Evolutionary conservation across 345 rosid species (phyloP).

Genomic region (Sapria himalayana): DNA sequence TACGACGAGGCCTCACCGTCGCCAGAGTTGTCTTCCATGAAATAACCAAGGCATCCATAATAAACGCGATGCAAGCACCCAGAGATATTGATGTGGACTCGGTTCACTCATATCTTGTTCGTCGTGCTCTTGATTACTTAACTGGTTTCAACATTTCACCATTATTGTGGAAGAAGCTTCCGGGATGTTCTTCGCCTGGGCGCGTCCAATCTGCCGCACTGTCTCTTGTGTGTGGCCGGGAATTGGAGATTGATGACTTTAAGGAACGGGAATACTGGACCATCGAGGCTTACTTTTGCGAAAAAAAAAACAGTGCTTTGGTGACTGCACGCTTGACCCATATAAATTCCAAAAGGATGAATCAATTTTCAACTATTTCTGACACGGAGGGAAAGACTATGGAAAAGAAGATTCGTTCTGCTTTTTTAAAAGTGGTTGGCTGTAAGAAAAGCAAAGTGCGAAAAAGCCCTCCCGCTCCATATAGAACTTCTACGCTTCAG

Average conservation of each 20-base stretch:
- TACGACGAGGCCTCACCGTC: conserved; percentile 40
- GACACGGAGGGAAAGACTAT: conserved; percentile 29
- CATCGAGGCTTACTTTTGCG: conserved; percentile 28
- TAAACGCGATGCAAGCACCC: conserved; percentile 57
- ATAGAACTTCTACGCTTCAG: conserved; percentile 93
- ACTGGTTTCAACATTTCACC: conserved; percentile 94
- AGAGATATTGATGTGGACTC: conserved; percentile 67
- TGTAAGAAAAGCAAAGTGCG: conserved; percentile 29
- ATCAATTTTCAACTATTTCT: conserved; percentile 56
- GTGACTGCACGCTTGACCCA: conserved; percentile 38
- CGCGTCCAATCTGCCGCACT: conserved; percentile 97
- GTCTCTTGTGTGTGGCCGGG: conserved; percentile 80
- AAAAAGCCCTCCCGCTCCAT: conserved; percentile 81
- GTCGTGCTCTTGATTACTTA: conserved; percentile 91
- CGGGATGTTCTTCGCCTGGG: conserved; percentile 96
- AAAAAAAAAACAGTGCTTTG: conserved; percentile 12
- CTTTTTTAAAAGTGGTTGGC: conserved; percentile 32
- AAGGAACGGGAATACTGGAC: conserved; percentile 79
- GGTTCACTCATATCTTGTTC: conserved; percentile 88
- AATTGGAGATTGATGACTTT: conserved; percentile 76
- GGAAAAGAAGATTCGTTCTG: conserved; percentile 31
- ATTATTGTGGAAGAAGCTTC: conserved; percentile 83
- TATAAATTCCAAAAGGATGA: conserved; percentile 44
- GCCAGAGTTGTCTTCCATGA: conserved; percentile 92
- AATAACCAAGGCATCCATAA: conserved; percentile 82